Evolutionary conservation across 1,139 yeast species (phyloP).

Genomic region (Zygosaccharomyces sapae): DNA sequence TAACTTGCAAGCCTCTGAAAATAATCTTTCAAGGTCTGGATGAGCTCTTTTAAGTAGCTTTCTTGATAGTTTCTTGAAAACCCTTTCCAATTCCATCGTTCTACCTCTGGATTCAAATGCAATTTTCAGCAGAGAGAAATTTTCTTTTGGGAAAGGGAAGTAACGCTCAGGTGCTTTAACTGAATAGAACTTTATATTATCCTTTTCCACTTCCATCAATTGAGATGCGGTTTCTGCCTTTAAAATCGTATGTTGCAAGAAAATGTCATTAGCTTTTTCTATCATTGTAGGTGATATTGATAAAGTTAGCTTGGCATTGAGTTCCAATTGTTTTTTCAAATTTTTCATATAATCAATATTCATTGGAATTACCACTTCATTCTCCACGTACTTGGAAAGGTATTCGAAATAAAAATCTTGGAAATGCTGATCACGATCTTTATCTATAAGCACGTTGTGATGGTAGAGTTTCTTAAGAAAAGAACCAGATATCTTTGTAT

Average conservation of each 20-base stretch:
- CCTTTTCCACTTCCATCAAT: slow-evolving; percentile 6
- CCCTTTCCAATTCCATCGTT: slow-evolving; percentile 4
- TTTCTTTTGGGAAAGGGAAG: not conserved
- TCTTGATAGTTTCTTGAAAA: slow-evolving; percentile 6
- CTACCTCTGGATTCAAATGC: slow-evolving; percentile 13
- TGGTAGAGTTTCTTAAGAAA: slow-evolving; percentile 9
- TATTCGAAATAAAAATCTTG: slow-evolving; percentile 11
- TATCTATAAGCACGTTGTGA: slow-evolving; percentile 4
- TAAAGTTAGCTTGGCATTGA: slow-evolving; percentile 10
- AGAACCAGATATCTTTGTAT: not conserved
- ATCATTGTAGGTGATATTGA: slow-evolving; percentile 13
- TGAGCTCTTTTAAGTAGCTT: not conserved
- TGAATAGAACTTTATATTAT: not conserved
- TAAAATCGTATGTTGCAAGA: slow-evolving; percentile 13
- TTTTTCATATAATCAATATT: slow-evolving; percentile 4
- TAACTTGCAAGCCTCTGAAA: slow-evolving; percentile 11
- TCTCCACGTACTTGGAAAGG: slow-evolving; percentile 4
- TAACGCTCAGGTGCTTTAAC: not conserved
- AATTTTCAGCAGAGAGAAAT: slow-evolving; percentile 1
- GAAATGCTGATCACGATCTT: not conserved
- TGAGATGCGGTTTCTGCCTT: slow-evolving; percentile 4
- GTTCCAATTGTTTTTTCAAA: slow-evolving; percentile 5
- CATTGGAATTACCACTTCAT: slow-evolving; percentile 5
- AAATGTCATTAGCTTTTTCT: slow-evolving; percentile 12
- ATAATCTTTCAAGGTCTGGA: slow-evolving; percentile 5